These are phyloP conservation scores for Aspergillus haitiensis DNA, from an alignment of 495 filamentous ascomycete species.

Conservation along the genomic window DNA sequence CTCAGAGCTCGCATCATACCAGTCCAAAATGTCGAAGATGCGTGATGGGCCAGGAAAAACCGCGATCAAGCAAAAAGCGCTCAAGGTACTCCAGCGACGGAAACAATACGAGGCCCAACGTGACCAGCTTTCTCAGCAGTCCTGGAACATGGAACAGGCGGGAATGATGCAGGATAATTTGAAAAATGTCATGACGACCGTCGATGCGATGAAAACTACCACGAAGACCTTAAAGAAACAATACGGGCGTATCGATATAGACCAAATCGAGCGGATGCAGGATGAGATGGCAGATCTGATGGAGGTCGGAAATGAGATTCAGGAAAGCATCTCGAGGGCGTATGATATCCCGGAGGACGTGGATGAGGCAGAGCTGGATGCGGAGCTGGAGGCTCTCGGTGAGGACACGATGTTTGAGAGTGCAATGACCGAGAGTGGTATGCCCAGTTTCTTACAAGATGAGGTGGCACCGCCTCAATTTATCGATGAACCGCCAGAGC, in stretches of 20 bases:
- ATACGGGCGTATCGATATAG: conserved; percentile 95
- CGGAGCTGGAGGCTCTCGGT: conserved; percentile 90
- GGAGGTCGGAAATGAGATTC: conserved; percentile 97
- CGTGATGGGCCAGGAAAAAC: conserved; percentile 93
- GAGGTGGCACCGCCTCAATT: conserved; percentile 79
- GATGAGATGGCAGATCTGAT: conserved; percentile 99
- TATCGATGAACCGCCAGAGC: conserved; percentile 76
- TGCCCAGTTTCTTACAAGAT: conserved; percentile 88
- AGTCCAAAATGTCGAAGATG: conserved; percentile 86
- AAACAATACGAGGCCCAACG: conserved; percentile 94
- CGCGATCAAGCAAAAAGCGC: conserved; percentile 89
- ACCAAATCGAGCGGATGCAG: conserved; percentile 97
- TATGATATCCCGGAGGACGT: conserved; percentile 98
- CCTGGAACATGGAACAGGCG: conserved; percentile 99
- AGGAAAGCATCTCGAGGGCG: conserved; percentile 88
- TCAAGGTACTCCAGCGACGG: conserved; percentile 93
- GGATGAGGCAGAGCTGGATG: conserved; percentile 95
- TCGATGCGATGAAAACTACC: conserved; percentile 94
- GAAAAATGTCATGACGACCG: conserved; percentile 97
- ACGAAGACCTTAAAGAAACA: conserved; percentile 93
- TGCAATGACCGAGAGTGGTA: conserved; percentile 56
- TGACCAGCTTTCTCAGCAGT: conserved; percentile 91
- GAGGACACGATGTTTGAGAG: conserved; percentile 80
- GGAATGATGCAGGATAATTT: conserved; percentile 99
- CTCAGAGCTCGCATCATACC: conserved; percentile 85